Conservation (phyloP, 768 basidiomycete genomes). For the Amanita exitialis region DNA sequence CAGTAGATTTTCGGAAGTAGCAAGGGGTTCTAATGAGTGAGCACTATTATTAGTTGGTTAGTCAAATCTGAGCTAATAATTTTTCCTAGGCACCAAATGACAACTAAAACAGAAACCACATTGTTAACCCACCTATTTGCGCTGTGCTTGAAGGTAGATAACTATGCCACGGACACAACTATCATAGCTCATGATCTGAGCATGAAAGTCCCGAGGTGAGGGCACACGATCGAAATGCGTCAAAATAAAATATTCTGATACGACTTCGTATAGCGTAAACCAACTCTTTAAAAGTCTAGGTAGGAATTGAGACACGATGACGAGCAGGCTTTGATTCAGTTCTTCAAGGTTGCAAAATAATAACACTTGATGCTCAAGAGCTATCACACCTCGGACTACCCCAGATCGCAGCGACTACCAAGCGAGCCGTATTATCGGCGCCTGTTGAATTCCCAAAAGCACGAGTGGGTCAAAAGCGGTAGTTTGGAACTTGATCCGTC, state of each 20-base stretch:
- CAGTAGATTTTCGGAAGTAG: conserved; percentile 70
- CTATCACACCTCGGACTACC: conserved; percentile 62
- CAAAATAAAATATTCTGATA: neutral
- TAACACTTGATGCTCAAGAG: conserved; percentile 46
- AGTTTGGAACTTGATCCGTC: conserved; percentile 10
- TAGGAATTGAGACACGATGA: conserved; percentile 15
- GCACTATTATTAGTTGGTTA: conserved; percentile 12
- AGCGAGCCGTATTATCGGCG: conserved; percentile 62
- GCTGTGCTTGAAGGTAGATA: conserved; percentile 70
- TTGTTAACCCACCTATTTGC: conserved; percentile 75
- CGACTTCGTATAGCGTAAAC: conserved; percentile 30
- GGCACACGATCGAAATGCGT: conserved; percentile 5
- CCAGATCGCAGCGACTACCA: conserved; percentile 48
- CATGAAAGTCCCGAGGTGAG: conserved; percentile 57
- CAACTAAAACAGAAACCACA: conserved; percentile 60
- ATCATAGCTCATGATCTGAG: conserved; percentile 67
- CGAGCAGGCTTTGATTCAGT: conserved; percentile 4
- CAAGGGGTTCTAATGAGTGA: conserved; percentile 58
- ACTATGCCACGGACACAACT: conserved; percentile 61
- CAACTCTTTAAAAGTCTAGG: conserved; percentile 71
- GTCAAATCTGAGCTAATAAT: neutral
- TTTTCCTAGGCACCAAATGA: conserved; percentile 26
- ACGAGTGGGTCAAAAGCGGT: conserved; percentile 20
- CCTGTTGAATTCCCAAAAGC: conserved; percentile 81
- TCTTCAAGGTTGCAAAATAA: conserved; percentile 60